These are phyloP conservation scores for Moesziomyces sp. DNA, from an alignment of 1,284 basidiomycete species.

Conservation along the genomic window DNA sequence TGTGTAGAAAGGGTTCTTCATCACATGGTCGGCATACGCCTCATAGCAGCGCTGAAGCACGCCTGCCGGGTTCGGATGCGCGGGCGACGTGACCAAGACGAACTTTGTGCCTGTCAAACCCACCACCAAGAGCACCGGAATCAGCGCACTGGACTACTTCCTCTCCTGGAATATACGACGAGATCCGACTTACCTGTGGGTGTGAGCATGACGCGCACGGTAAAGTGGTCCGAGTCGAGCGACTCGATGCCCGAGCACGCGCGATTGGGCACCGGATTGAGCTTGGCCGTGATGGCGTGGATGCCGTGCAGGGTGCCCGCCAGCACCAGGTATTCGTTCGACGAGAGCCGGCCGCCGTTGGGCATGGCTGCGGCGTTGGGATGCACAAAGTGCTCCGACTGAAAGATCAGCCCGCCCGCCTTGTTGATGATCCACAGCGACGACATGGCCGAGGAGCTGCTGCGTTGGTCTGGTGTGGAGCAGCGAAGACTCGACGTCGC, in stretches of 20 bases:
- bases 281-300: slow-evolving; percentile 92
- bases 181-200: slow-evolving; percentile 90
- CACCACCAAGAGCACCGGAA: neutral
- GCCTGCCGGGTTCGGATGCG: slow-evolving; percentile 73
- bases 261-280: slow-evolving; percentile 76
- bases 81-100: slow-evolving; percentile 84
- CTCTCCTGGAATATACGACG: too few species aligned
- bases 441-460: slow-evolving; percentile 42
- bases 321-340: slow-evolving; percentile 97
- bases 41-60: slow-evolving; percentile 82
- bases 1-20: slow-evolving; percentile 99
- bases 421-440: slow-evolving; percentile 96
- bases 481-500: too few species aligned
- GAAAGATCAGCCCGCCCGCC: slow-evolving; percentile 95
- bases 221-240: slow-evolving; percentile 93
- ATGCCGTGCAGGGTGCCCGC: slow-evolving; percentile 98
- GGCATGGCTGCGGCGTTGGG: slow-evolving; percentile 38
- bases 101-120: slow-evolving; percentile 87
- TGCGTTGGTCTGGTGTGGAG: too few species aligned
- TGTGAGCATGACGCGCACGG: slow-evolving; percentile 87
- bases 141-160: too few species aligned
- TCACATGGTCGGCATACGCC: slow-evolving; percentile 89
- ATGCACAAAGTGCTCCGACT: slow-evolving; percentile 77
- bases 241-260: slow-evolving; percentile 83
- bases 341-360: slow-evolving; percentile 71